These are phyloP conservation scores for Rhizophora apiculata DNA, from an alignment of 345 rosid genomes.

Conservation along the genomic window DNA sequence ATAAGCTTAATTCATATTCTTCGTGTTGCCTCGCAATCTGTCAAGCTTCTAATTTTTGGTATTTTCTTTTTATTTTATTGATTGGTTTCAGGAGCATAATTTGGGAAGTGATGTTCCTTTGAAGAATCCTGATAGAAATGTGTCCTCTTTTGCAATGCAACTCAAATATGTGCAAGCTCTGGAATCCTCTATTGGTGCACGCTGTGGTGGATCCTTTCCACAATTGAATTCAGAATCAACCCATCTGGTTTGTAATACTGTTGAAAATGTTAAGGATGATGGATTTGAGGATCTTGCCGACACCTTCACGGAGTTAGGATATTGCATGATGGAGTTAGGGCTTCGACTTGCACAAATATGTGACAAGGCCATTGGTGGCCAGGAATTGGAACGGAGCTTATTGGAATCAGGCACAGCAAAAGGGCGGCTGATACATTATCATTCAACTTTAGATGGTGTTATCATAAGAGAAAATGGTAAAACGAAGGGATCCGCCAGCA, in stretches of 20 bases:
- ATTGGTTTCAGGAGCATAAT: constrained; percentile 49
- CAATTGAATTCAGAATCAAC: constrained; percentile 15
- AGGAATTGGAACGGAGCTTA: constrained; percentile 61
- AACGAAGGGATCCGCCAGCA: constrained; percentile 31
- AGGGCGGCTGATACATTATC: constrained; percentile 87
- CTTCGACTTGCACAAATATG: constrained; percentile 63
- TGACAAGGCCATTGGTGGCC: constrained; percentile 68
- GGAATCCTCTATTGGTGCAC: constrained; percentile 24
- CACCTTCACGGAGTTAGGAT: constrained; percentile 60
- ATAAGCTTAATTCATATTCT: too few species aligned
- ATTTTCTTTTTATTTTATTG: background rate
- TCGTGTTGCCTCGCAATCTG: background rate
- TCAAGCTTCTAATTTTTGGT: background rate
- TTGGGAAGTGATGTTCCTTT: constrained; percentile 83
- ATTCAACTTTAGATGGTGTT: constrained; percentile 52
- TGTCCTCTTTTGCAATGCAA: constrained; percentile 81
- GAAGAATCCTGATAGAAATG: constrained; percentile 71
- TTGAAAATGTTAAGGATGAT: constrained; percentile 22
- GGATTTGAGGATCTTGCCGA: constrained; percentile 53
- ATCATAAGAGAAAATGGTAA: constrained; percentile 35
- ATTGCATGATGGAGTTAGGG: constrained; percentile 75
- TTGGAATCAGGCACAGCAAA: constrained; percentile 74
- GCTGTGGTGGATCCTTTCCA: constrained; percentile 1
- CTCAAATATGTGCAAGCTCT: constrained; percentile 40
- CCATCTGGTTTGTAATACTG: constrained; percentile 15